Conservation (phyloP, 1,284 basidiomycete genomes). For the Ceratobasidium sp. region DNA sequence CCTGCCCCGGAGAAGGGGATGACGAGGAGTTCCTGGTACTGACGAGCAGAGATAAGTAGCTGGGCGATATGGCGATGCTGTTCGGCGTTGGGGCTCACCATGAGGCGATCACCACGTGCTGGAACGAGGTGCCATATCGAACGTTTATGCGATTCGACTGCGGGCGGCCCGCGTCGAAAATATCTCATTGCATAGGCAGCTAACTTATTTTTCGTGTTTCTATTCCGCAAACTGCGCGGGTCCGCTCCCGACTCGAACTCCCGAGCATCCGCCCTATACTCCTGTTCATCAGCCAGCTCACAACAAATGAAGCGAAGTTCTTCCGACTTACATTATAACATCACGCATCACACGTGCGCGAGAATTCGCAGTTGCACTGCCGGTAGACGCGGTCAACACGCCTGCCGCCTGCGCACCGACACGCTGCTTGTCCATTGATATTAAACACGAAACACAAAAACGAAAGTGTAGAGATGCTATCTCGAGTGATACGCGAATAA, state of each 20-base stretch:
- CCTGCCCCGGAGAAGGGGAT: conserved; percentile 22
- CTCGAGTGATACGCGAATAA: not conserved
- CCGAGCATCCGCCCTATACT: not conserved
- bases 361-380: not conserved
- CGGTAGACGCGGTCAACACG: not conserved
- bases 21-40: conserved; percentile 1
- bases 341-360: not conserved
- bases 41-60: conserved; percentile 26
- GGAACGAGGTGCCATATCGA: conserved; percentile 5
- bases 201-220: not conserved
- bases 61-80: not conserved
- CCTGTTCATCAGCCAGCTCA: not conserved
- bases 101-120: conserved; percentile 26
- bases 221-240: not conserved
- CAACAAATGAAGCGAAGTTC: not conserved
- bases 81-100: not conserved
- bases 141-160: not conserved
- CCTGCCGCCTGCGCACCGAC: not conserved
- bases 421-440: not conserved
- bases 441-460: not conserved
- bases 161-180: not conserved
- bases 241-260: not conserved
- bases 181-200: not conserved
- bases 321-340: not conserved
- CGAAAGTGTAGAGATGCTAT: not conserved